Conservation (phyloP, 2,329 filamentous ascomycete species). For the Cercospora sp. region DNA sequence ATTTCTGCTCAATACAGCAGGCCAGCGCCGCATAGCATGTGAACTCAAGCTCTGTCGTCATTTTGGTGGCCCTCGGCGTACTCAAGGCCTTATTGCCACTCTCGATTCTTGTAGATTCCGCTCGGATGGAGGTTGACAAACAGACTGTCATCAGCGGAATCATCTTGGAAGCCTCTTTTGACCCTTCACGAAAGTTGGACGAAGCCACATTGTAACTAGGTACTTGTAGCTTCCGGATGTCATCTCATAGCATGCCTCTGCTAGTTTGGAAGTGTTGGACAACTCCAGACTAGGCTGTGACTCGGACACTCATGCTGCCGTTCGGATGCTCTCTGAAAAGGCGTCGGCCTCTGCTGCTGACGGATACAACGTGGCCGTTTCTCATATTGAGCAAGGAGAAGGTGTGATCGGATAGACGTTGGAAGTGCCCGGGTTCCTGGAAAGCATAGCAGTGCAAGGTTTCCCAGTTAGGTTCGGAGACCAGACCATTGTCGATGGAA, state of each 20-base stretch:
- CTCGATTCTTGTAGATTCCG: neutral
- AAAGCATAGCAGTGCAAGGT: neutral
- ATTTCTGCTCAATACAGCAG: neutral
- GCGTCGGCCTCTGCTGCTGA: neutral
- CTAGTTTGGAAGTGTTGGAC: neutral
- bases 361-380: neutral
- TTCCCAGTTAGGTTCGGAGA: neutral
- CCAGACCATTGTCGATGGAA: neutral
- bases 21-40: neutral
- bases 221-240: neutral
- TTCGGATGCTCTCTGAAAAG: neutral
- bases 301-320: neutral
- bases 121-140: neutral
- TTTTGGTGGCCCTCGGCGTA: neutral
- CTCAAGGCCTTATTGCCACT: neutral
- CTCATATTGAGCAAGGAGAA: neutral
- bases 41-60: neutral
- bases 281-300: neutral
- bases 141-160: neutral
- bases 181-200: neutral
- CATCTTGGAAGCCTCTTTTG: neutral
- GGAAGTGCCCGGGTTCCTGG: neutral
- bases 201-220: too few species aligned
- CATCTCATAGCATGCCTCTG: neutral
- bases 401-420: constrained; percentile 2